phyloP scores from a whole-genome alignment of 2,329 filamentous ascomycete genomes.

The Hirsutella rhossiliensis region DNA sequence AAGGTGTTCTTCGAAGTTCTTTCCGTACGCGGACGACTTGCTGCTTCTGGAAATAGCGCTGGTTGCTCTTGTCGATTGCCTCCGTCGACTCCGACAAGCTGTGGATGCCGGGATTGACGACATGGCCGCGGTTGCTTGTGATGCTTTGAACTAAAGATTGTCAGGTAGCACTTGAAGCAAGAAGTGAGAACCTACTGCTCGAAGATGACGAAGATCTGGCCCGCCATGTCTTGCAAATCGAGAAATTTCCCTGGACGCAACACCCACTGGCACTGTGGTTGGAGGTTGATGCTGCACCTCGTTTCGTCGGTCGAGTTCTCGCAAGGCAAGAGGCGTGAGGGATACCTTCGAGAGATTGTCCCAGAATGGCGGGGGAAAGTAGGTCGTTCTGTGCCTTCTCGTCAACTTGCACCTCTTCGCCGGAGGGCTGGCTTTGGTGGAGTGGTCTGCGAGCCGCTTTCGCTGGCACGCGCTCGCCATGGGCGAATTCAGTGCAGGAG shows the following conservation, averaged over 20 bases:
- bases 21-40: constrained; percentile 2
- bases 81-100: too few relatives aligned
- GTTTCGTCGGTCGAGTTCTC: constrained; percentile 14
- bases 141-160: background rate
- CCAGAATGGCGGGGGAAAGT: constrained; percentile 9
- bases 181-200: background rate
- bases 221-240: background rate
- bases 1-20: constrained; percentile 4
- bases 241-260: background rate
- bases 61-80: too few relatives aligned
- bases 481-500: background rate
- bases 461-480: background rate
- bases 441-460: background rate
- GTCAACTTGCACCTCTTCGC: background rate
- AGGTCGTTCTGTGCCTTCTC: background rate
- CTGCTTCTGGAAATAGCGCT: background rate
- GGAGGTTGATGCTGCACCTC: background rate
- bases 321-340: constrained; percentile 13
- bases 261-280: background rate
- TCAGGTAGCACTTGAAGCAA: background rate
- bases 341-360: constrained; percentile 14
- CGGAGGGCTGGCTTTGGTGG: background rate
- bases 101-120: too few relatives aligned
- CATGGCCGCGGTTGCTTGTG: too few relatives aligned
- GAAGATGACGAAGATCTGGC: background rate